A percentile compares a stretch with the other conserved stretches of the same genome.
Evolutionary conservation across 495 filamentous ascomycete species (phyloP).

Genomic region (Penicillium paradoxum): DNA sequence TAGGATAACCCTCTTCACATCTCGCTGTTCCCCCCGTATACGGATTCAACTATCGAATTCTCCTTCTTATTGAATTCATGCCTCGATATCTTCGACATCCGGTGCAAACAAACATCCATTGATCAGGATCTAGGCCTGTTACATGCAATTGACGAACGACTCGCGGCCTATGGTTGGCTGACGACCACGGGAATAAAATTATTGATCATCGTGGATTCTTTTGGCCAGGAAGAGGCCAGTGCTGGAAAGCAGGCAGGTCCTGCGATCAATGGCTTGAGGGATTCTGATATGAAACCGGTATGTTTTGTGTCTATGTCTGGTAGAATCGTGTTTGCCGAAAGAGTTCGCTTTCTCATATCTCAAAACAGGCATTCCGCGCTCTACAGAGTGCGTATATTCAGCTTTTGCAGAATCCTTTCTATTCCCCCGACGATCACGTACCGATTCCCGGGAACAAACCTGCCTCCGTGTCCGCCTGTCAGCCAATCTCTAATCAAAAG

Average conservation of each 20-base stretch:
- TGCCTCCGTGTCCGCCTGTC: slow-evolving; percentile 30
- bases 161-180: slow-evolving; percentile 90
- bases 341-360: slow-evolving; percentile 1
- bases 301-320: slow-evolving; percentile 20
- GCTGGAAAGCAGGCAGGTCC: slow-evolving; percentile 26
- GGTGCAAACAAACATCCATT: slow-evolving; percentile 58
- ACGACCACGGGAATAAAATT: slow-evolving; percentile 95
- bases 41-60: slow-evolving; percentile 69
- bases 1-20: slow-evolving; percentile 97
- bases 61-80: slow-evolving; percentile 85
- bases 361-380: slow-evolving; percentile 71
- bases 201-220: slow-evolving; percentile 81
- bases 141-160: slow-evolving; percentile 85
- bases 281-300: slow-evolving; percentile 77
- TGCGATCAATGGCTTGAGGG: slow-evolving; percentile 56
- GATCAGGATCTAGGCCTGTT: slow-evolving; percentile 86
- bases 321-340: neutral
- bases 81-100: slow-evolving; percentile 88
- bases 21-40: slow-evolving; percentile 73
- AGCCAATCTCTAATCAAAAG: slow-evolving; percentile 71
- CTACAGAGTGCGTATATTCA: slow-evolving; percentile 87
- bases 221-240: slow-evolving; percentile 46
- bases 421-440: slow-evolving; percentile 78
- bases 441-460: slow-evolving; percentile 35
- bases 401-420: slow-evolving; percentile 92